Evolutionary conservation across 176 grass and related monocot genomes (phyloP).

Genomic region (Guadua angustifolia): DNA sequence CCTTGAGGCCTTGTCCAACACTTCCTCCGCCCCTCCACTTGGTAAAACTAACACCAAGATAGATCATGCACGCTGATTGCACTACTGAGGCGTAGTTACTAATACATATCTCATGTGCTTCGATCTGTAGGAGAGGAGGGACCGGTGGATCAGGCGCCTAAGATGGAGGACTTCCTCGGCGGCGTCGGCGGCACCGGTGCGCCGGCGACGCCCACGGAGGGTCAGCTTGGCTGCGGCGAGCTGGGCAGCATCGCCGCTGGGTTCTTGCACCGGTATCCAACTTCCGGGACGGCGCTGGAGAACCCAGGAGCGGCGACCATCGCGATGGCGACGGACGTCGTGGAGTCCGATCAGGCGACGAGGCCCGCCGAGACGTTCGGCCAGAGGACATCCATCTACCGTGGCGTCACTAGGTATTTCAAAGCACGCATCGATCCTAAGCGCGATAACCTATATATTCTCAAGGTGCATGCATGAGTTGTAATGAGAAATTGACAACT

Average conservation of each 20-base stretch:
- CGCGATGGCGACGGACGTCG: slow-evolving; percentile 38
- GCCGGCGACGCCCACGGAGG: slow-evolving; percentile 3
- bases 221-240: slow-evolving; percentile 51
- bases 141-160: slow-evolving; percentile 47
- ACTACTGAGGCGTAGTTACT: neutral
- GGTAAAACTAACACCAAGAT: slow-evolving; percentile 22
- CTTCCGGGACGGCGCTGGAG: neutral
- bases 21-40: slow-evolving; percentile 39
- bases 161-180: slow-evolving; percentile 90
- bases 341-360: slow-evolving; percentile 56
- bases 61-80: neutral
- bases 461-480: neutral
- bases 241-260: slow-evolving; percentile 84
- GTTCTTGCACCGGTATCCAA: slow-evolving; percentile 56
- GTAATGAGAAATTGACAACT: neutral
- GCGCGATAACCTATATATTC: neutral
- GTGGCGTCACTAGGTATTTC: slow-evolving; percentile 85
- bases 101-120: neutral
- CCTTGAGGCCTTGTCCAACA: slow-evolving; percentile 70
- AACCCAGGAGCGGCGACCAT: slow-evolving; percentile 46
- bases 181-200: neutral
- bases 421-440: neutral
- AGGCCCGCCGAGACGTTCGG: slow-evolving; percentile 68
- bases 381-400: slow-evolving; percentile 90
- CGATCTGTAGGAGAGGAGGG: slow-evolving; percentile 37